Percentiles rank a stretch among this genome's conserved stretches.
These are phyloP conservation scores for Lactifluus hygrophoroides DNA, from an alignment of 768 basidiomycete genomes.

Conservation along the genomic window DNA sequence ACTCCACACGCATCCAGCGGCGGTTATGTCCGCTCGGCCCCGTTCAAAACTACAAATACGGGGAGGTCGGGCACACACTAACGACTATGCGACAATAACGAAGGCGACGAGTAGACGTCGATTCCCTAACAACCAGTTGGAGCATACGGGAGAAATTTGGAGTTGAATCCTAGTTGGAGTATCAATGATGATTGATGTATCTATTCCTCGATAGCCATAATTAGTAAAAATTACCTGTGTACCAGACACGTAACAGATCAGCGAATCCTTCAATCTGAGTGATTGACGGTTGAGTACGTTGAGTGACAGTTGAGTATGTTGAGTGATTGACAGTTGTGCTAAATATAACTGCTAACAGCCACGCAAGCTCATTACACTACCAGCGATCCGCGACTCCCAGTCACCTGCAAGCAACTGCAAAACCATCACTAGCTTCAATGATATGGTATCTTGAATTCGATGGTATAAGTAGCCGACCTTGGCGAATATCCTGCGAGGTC, in stretches of 20 bases:
- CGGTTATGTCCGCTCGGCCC: neutral
- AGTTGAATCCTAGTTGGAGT: neutral
- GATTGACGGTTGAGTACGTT: no score
- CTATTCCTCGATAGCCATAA: neutral
- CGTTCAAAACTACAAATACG: neutral
- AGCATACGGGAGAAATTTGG: neutral
- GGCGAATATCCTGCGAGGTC: neutral
- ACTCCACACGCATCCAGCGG: neutral
- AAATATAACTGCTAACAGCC: no score
- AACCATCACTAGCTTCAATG: neutral
- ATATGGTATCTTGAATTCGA: neutral
- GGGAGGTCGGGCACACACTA: neutral
- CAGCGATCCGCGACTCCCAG: neutral
- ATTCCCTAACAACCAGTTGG: neutral
- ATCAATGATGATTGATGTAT: neutral
- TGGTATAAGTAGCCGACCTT: neutral
- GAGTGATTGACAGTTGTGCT: no score
- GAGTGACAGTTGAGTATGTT: no score
- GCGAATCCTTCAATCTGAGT: neutral
- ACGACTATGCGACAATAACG: neutral
- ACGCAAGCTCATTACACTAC: neutral
- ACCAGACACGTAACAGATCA: no score
- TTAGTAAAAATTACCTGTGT: no score
- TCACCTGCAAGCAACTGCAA: neutral
- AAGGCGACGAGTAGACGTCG: neutral